Evolutionary conservation across 352 stramenopile species (phyloP), one percentile per base, ranked within the genome.

Genomic region (Phytophthora ohioensis): DNA sequence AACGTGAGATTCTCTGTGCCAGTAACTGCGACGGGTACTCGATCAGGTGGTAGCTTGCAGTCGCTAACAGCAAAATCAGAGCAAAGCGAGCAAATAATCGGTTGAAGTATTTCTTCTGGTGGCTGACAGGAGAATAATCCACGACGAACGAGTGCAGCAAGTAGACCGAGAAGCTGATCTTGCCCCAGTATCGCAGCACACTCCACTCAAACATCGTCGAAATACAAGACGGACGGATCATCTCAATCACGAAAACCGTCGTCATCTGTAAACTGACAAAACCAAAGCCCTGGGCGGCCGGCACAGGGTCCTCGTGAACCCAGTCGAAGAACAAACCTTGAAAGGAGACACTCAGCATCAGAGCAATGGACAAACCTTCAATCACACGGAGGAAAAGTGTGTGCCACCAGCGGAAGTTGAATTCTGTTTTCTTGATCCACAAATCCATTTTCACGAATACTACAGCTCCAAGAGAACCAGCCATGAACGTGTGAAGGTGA

Each of bases 391-490:
- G 59, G 55, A 76, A 34, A 57, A 68, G 57, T 1, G 38, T 78
- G 17, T 64, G 63, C 57, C 21, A 84, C 47, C 34, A 64, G 8
- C 17, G 39, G 36, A 59, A 76, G 9, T 35, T 76, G 42, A 58
- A 76, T 3, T 21, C 30, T 32, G 45, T 66, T 13, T 69, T 46
- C 43, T 74, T 67, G 35, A 80, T 57, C 46, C 57, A 69, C n/a
- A 68, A 51, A 10, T 80, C 54, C 31, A 69, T 9, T 5, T 64
- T 71, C 6, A 65, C 41, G 45, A 76, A 84, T 41, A 78, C 42
- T n/a, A 81, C 55, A 45, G 77, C 77, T 49, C 67, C 70, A 15
- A 84, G 60, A 10, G 77, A 81, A 1, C 77, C 77, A 10, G 65
- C 63, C 21, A 82, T 39, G 13, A 85, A 76, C 9, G 75, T 85